A percentile compares a stretch with the other conserved stretches of the same genome.
Conservation (phyloP, 2,329 filamentous ascomycete genomes). For the Microdochium trichocladiopsis region DNA sequence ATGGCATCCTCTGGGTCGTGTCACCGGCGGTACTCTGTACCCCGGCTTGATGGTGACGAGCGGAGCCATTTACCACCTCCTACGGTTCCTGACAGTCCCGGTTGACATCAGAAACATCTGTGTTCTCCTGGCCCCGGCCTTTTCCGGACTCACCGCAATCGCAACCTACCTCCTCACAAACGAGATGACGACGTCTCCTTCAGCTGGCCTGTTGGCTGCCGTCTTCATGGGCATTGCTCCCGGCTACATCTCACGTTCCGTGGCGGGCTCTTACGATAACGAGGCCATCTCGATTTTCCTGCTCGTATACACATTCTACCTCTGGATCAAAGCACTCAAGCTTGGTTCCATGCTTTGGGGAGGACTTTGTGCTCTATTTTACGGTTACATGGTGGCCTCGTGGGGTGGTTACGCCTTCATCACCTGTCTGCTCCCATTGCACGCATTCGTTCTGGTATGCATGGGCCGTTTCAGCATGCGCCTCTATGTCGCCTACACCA, state of each 20-base stretch:
- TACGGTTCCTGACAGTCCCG: slow-evolving; percentile 81
- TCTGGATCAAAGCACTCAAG: slow-evolving; percentile 99
- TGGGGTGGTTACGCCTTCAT: slow-evolving; percentile 99
- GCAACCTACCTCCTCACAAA: slow-evolving; percentile 93
- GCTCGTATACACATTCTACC: slow-evolving; percentile 94
- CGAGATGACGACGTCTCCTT: slow-evolving; percentile 94
- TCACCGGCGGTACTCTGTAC: slow-evolving; percentile 97
- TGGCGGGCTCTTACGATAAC: slow-evolving; percentile 98
- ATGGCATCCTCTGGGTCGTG: slow-evolving; percentile 97
- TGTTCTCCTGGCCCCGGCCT: slow-evolving; percentile 88
- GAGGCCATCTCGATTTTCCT: slow-evolving; percentile 99
- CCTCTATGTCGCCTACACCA: slow-evolving; percentile 93
- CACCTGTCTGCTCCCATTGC: slow-evolving; percentile 90
- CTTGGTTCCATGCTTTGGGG: slow-evolving; percentile 96
- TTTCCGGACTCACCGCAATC: slow-evolving; percentile 88
- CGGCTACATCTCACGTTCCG: slow-evolving; percentile 95
- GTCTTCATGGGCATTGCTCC: slow-evolving; percentile 96
- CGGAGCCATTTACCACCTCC: slow-evolving; percentile 89
- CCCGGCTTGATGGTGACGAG: slow-evolving; percentile 99
- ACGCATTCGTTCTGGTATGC: slow-evolving; percentile 87
- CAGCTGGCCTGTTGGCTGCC: slow-evolving; percentile 89
- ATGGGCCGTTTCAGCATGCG: slow-evolving; percentile 96
- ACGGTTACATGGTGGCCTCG: slow-evolving; percentile 99
- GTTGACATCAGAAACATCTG: slow-evolving; percentile 99
- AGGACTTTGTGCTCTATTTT: slow-evolving; percentile 88